These are phyloP conservation scores for Podaxis carcinomalis DNA, from an alignment of 768 basidiomycete genomes.

Conservation along the genomic window DNA sequence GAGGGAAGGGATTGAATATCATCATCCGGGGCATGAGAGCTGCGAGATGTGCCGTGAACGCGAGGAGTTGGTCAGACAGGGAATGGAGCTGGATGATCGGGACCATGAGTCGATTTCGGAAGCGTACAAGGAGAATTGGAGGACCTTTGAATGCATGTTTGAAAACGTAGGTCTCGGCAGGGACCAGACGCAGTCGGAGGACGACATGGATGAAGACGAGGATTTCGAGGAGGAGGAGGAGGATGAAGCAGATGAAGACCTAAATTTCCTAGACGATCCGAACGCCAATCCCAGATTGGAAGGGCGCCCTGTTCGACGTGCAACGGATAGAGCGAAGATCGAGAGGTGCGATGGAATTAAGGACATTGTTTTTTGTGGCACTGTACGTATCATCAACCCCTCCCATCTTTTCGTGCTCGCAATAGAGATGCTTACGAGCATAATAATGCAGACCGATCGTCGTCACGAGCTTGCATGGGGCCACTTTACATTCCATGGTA, in stretches of 20 bases:
- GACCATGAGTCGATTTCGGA: conserved; percentile 1
- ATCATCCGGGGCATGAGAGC: not conserved
- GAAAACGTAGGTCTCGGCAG: conserved; percentile 12
- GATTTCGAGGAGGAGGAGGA: not conserved
- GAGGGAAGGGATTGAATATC: conserved; percentile 6
- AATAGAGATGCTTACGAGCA: not conserved
- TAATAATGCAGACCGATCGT: conserved; percentile 38
- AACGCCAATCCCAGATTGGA: conserved; percentile 3
- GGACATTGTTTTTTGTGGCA: conserved; percentile 61
- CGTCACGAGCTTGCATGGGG: conserved; percentile 46
- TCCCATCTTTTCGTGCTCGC: not conserved
- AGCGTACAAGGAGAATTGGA: conserved; percentile 11
- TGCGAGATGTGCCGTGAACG: conserved; percentile 15
- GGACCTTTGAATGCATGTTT: conserved; percentile 14
- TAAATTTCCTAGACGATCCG: conserved; percentile 18
- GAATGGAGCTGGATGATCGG: conserved; percentile 5
- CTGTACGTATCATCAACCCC: conserved; percentile 30
- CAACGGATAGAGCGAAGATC: conserved; percentile 18
- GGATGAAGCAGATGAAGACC: conserved; percentile 20
- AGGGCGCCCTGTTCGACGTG: conserved; percentile 15
- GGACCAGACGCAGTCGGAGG: conserved; percentile 14
- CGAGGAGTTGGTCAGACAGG: conserved; percentile 15
- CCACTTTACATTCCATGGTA: conserved; percentile 44
- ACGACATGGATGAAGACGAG: conserved; percentile 26
- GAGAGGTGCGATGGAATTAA: conserved; percentile 47